A percentile compares a stretch with the other conserved stretches of the same genome.
Conservation (phyloP, 1,284 basidiomycete genomes). For the Ustilago curta region DNA sequence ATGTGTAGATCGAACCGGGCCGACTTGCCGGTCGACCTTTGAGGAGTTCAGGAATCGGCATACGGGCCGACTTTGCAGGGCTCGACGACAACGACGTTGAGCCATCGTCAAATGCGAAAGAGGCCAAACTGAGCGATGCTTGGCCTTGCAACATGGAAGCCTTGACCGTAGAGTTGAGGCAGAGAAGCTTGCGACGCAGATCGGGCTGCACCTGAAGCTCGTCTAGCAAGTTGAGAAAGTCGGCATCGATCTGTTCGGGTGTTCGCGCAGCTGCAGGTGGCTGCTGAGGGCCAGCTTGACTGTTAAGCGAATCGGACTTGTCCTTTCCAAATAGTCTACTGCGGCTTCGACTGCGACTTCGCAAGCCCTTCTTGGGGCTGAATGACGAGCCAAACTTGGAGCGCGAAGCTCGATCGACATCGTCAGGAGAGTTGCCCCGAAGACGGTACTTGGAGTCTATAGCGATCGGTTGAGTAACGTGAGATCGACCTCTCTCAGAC, state of each 20-base stretch:
- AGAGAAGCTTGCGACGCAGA: slow-evolving; percentile 79
- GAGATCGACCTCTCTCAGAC: slow-evolving; percentile 15
- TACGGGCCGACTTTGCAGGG: slow-evolving; percentile 27
- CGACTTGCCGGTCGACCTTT: slow-evolving; percentile 21
- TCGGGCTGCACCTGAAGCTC: slow-evolving; percentile 78
- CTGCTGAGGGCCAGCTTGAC: slow-evolving; percentile 7
- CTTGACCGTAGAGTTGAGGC: slow-evolving; percentile 84
- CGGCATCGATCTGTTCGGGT: slow-evolving; percentile 52
- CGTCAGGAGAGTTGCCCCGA: slow-evolving; percentile 47
- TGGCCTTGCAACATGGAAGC: slow-evolving; percentile 90
- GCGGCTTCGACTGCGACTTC: slow-evolving; percentile 38
- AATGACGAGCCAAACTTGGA: slow-evolving; percentile 33
- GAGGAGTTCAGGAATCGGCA: slow-evolving; percentile 47
- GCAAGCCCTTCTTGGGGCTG: slow-evolving; percentile 42
- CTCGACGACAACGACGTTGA: slow-evolving; percentile 14
- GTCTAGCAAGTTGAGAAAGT: slow-evolving; percentile 54
- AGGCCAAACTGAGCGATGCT: slow-evolving; percentile 75
- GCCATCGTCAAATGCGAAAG: slow-evolving; percentile 57
- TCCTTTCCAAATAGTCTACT: slow-evolving; percentile 45
- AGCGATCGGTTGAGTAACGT: slow-evolving; percentile 20
- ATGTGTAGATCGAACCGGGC: slow-evolving; percentile 22
- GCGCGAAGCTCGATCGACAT: slow-evolving; percentile 14
- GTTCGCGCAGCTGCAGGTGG: slow-evolving; percentile 22
- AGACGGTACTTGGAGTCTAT: slow-evolving; percentile 49
- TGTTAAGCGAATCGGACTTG: slow-evolving; percentile 38